Conservation (phyloP, 2,329 filamentous ascomycete species). For the Botrytis galanthina region DNA sequence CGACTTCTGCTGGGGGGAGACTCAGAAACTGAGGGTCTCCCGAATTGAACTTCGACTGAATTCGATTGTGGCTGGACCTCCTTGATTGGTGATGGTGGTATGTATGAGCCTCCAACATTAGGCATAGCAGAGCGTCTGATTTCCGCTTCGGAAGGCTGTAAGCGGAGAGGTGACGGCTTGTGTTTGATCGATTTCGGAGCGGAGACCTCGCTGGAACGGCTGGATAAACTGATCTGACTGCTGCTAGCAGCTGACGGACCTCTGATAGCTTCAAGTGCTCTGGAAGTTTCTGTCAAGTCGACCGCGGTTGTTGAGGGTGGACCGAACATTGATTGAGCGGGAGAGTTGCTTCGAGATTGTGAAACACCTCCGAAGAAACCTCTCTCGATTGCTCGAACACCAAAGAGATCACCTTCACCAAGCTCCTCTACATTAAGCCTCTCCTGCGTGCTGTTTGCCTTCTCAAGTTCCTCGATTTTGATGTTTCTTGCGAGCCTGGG, state of each 20-base stretch:
- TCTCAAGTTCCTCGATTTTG: conserved; percentile 17
- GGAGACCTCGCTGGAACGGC: not conserved
- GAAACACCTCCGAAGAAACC: conserved; percentile 27
- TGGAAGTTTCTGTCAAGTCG: not conserved
- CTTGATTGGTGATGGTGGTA: conserved; percentile 7
- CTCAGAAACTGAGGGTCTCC: not conserved
- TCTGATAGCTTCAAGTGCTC: not conserved
- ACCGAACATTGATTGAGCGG: conserved; percentile 14
- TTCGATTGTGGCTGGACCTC: not conserved
- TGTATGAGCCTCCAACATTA: not conserved
- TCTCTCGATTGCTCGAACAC: conserved; percentile 26
- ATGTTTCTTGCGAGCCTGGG: conserved; percentile 19
- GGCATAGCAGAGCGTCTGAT: not conserved
- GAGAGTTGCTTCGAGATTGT: conserved; percentile 24
- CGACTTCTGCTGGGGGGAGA: not conserved
- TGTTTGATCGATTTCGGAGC: conserved; percentile 14
- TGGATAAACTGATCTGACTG: not conserved
- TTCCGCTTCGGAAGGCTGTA: conserved; percentile 10
- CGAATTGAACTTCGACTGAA: not conserved
- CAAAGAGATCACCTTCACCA: conserved; percentile 26
- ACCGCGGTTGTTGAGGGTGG: conserved; percentile 3
- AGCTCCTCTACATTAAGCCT: conserved; percentile 17
- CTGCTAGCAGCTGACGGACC: not conserved
- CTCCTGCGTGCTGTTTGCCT: conserved; percentile 15
- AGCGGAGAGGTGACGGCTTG: conserved; percentile 7